Evolutionary conservation across 495 filamentous ascomycete species (phyloP).

Genomic region (Rhizodiscina lignyota): DNA sequence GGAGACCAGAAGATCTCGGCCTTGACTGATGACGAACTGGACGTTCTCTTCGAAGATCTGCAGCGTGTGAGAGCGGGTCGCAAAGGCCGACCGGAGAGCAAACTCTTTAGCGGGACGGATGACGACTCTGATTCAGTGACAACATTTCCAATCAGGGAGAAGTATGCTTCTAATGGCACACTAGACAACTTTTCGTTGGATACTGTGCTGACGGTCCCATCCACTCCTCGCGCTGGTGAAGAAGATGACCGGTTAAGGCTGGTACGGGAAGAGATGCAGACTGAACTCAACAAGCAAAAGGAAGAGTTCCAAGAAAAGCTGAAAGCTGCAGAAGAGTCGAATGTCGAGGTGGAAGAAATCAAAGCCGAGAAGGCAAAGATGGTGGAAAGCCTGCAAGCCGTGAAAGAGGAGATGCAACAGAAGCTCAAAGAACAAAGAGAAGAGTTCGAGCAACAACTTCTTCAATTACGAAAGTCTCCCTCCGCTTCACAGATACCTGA

Average conservation of each 20-base stretch:
- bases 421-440: constrained; percentile 28
- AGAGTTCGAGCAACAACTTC: constrained; percentile 54
- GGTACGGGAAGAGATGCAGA: constrained; percentile 76
- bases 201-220: constrained; percentile 83
- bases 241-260: constrained; percentile 54
- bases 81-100: constrained; percentile 42
- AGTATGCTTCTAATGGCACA: constrained; percentile 91
- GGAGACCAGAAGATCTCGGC: constrained; percentile 77
- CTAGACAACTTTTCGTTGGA: constrained; percentile 94
- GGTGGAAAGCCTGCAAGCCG: constrained; percentile 62
- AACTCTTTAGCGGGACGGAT: constrained; percentile 44
- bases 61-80: constrained; percentile 72
- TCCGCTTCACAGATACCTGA: constrained; percentile 3
- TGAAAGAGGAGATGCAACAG: constrained; percentile 70
- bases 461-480: constrained; percentile 34
- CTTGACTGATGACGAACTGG: constrained; percentile 84
- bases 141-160: constrained; percentile 79
- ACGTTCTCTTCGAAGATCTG: constrained; percentile 89
- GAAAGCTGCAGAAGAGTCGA: constrained; percentile 56
- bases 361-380: constrained; percentile 71
- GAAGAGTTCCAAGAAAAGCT: constrained; percentile 69
- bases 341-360: constrained; percentile 69
- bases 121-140: constrained; percentile 81
- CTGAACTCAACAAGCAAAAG: constrained; percentile 72
- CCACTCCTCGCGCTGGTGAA: constrained; percentile 68